A percentile compares a stretch with the other conserved stretches of the same genome.
Evolutionary conservation across 2,329 filamentous ascomycete species (phyloP).

Genomic region (Hypoxylon rubiginosum): DNA sequence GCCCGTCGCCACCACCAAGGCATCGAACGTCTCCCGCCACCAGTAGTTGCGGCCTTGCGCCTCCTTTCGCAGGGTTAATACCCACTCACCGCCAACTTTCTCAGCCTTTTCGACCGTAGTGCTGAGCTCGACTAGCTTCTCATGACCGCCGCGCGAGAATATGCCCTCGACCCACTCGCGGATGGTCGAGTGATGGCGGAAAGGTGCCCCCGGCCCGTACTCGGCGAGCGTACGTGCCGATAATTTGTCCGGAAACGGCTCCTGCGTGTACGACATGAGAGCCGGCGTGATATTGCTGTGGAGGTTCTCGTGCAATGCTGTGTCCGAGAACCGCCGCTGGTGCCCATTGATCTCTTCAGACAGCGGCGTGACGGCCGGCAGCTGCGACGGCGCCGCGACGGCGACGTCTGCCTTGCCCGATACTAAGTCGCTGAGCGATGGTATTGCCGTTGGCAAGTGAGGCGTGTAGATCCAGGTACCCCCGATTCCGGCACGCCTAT

Average conservation of each 20-base stretch:
- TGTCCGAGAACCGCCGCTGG: conserved; percentile 64
- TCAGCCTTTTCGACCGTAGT: conserved; percentile 70
- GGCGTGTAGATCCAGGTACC: conserved; percentile 52
- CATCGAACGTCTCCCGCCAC: conserved; percentile 67
- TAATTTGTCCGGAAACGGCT: conserved; percentile 60
- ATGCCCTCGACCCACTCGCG: conserved; percentile 64
- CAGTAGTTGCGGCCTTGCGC: conserved; percentile 55
- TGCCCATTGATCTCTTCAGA: conserved; percentile 52
- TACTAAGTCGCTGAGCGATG: conserved; percentile 53
- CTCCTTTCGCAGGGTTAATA: conserved; percentile 62
- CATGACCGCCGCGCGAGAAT: conserved; percentile 48
- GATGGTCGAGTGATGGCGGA: conserved; percentile 68
- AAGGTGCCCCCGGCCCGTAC: conserved; percentile 68
- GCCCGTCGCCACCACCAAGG: conserved; percentile 73
- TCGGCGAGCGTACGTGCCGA: conserved; percentile 59
- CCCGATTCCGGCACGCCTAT: conserved; percentile 58
- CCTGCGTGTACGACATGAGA: conserved; percentile 69
- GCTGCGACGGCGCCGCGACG: conserved; percentile 56
- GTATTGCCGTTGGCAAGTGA: conserved; percentile 51
- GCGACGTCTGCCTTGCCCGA: conserved; percentile 60
- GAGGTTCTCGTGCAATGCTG: conserved; percentile 68
- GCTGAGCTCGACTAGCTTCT: conserved; percentile 60
- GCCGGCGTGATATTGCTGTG: conserved; percentile 70
- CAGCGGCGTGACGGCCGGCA: conserved; percentile 59
- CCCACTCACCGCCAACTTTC: conserved; percentile 61